These are phyloP conservation scores for Neurospora sp. DNA, from an alignment of 495 filamentous ascomycete species.

Conservation along the genomic window DNA sequence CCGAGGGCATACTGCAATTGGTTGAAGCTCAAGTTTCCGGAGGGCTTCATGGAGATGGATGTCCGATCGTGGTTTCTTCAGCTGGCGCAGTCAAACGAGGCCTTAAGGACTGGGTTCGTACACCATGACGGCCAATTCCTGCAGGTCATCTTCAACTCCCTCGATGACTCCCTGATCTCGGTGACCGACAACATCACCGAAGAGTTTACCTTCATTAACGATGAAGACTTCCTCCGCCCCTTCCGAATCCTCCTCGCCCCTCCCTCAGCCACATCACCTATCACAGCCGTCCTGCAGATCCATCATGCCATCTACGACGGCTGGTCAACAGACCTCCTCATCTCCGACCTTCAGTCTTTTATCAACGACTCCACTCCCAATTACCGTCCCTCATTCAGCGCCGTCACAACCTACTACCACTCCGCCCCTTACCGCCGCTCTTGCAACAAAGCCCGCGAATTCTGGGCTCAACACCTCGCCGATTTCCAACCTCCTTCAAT, in stretches of 20 bases:
- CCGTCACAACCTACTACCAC: slow-evolving; percentile 33
- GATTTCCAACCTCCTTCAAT: slow-evolving; percentile 29
- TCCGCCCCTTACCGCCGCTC: slow-evolving; percentile 8
- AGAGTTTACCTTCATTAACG: slow-evolving; percentile 13
- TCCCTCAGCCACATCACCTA: slow-evolving; percentile 1
- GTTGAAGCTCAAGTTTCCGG: slow-evolving; percentile 48
- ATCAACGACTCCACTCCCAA: slow-evolving; percentile 14
- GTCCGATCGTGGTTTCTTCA: slow-evolving; percentile 37
- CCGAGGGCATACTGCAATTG: slow-evolving; percentile 61
- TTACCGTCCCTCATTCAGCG: slow-evolving; percentile 41
- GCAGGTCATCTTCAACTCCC: slow-evolving; percentile 50
- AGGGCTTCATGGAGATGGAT: slow-evolving; percentile 9
- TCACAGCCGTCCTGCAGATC: slow-evolving; percentile 39
- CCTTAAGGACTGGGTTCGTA: slow-evolving; percentile 61
- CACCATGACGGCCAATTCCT: slow-evolving; percentile 41
- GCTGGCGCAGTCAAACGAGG: slow-evolving; percentile 47
- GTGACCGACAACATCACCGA: slow-evolving; percentile 11
- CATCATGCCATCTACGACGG: slow-evolving; percentile 79
- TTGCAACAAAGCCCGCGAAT: slow-evolving; percentile 29
- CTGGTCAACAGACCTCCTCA: slow-evolving; percentile 67
- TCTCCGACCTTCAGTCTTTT: slow-evolving; percentile 49
- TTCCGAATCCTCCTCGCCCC: slow-evolving; percentile 43
- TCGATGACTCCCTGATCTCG: slow-evolving; percentile 33
- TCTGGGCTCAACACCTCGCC: slow-evolving; percentile 45
- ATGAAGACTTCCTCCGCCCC: slow-evolving; percentile 43